These are phyloP conservation scores for Talaromyces sp. DNA, from an alignment of 2,329 filamentous ascomycete species.

Conservation along the genomic window DNA sequence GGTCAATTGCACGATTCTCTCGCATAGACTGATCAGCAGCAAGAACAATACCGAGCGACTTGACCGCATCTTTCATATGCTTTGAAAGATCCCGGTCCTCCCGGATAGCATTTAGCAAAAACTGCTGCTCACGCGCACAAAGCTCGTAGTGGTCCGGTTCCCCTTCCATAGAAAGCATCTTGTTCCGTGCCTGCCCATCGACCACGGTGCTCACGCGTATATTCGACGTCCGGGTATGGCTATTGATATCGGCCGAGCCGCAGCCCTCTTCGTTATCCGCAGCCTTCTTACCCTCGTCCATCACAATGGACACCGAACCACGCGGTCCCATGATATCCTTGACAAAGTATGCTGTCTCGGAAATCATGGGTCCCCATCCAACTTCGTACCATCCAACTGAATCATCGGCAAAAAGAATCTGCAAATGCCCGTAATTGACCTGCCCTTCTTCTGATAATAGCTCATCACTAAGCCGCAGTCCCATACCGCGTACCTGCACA, in stretches of 20 bases:
- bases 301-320: constrained; percentile 23
- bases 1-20: constrained; percentile 20
- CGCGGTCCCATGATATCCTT: constrained; percentile 22
- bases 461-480: constrained; percentile 20
- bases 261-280: not conserved
- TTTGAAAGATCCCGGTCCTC: constrained; percentile 17
- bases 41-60: constrained; percentile 20
- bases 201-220: constrained; percentile 19
- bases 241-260: constrained; percentile 20
- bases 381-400: constrained; percentile 23
- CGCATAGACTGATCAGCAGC: constrained; percentile 22
- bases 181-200: constrained; percentile 17
- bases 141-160: constrained; percentile 22
- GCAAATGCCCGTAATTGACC: constrained; percentile 23
- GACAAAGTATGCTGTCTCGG: constrained; percentile 22
- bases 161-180: constrained; percentile 20
- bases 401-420: constrained; percentile 21
- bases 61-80: constrained; percentile 22
- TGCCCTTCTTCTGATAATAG: constrained; percentile 18
- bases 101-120: constrained; percentile 20
- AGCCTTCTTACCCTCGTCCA: constrained; percentile 17
- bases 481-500: constrained; percentile 23
- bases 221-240: constrained; percentile 21
- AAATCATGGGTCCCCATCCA: constrained; percentile 24
- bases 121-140: constrained; percentile 22